Evolutionary conservation across 768 basidiomycete species (phyloP).

Genomic region (Coprinopsis sp.): DNA sequence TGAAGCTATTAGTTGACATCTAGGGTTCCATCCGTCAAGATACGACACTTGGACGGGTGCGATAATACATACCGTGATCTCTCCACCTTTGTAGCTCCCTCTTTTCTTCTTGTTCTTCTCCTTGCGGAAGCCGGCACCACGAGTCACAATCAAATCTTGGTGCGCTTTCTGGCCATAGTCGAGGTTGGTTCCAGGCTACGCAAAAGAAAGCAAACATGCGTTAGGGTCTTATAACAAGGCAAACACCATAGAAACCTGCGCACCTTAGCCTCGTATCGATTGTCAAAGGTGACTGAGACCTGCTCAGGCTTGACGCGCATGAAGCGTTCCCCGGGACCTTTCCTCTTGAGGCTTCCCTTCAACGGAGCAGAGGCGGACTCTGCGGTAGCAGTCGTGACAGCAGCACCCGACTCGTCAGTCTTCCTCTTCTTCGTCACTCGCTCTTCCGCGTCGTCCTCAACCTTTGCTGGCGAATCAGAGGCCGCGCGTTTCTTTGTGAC

Average conservation of each 20-base stretch:
- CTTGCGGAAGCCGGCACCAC: constrained; percentile 93
- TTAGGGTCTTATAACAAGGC: constrained; percentile 1
- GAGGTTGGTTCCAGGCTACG: constrained; percentile 54
- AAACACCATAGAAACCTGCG: constrained; percentile 18
- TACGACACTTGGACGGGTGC: background rate
- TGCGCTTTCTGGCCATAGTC: constrained; percentile 90
- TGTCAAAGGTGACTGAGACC: constrained; percentile 50
- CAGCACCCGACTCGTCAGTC: constrained; percentile 45
- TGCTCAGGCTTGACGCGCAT: constrained; percentile 69
- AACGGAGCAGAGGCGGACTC: constrained; percentile 7
- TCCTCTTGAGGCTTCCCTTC: constrained; percentile 20
- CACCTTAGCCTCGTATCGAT: constrained; percentile 80
- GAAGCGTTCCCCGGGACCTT: constrained; percentile 65
- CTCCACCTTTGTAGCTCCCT: constrained; percentile 90
- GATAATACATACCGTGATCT: constrained; percentile 72
- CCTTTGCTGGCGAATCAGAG: constrained; percentile 16
- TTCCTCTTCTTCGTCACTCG: constrained; percentile 59
- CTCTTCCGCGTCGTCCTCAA: constrained; percentile 23
- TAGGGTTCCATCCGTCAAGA: constrained; percentile 22
- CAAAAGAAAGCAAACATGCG: background rate
- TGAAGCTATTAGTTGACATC: constrained; percentile 86
- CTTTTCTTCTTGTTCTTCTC: constrained; percentile 99
- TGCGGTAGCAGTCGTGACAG: constrained; percentile 42
- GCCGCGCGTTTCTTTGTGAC: constrained; percentile 8
- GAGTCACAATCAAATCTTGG: constrained; percentile 85